Conservation (phyloP, 2,329 filamentous ascomycete species). For the Cladosporium sphaerospermum region DNA sequence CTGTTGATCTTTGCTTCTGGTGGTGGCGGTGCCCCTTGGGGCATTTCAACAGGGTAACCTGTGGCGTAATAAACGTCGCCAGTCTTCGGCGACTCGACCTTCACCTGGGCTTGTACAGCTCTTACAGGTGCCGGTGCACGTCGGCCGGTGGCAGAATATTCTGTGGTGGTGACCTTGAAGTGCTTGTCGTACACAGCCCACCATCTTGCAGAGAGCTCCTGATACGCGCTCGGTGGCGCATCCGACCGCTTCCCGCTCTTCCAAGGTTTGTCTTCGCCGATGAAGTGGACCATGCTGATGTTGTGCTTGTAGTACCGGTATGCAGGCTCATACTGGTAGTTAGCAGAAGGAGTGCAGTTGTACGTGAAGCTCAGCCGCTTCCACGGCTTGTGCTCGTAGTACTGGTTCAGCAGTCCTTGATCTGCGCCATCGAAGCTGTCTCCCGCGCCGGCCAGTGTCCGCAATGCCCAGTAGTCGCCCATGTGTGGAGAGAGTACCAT, state of each 20-base stretch:
- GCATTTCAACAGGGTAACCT: conserved; percentile 22
- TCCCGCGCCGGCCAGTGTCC: conserved; percentile 75
- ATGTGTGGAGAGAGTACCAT: conserved; percentile 85
- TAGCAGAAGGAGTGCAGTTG: conserved; percentile 92
- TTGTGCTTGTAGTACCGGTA: conserved; percentile 87
- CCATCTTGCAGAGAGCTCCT: conserved; percentile 81
- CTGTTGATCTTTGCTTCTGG: conserved; percentile 28
- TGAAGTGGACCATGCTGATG: conserved; percentile 91
- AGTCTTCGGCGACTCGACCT: not conserved
- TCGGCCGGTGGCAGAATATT: conserved; percentile 14
- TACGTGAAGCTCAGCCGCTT: conserved; percentile 90
- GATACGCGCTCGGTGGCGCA: conserved; percentile 59
- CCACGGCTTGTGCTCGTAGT: conserved; percentile 71
- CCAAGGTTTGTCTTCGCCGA: conserved; percentile 90
- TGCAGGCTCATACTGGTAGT: conserved; percentile 95
- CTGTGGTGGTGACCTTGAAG: conserved; percentile 47
- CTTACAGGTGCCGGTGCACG: conserved; percentile 6
- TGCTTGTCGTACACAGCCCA: conserved; percentile 92
- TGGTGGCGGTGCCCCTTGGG: conserved; percentile 19
- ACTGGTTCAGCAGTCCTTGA: conserved; percentile 90
- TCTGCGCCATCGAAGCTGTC: conserved; percentile 97
- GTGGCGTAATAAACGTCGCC: conserved; percentile 16
- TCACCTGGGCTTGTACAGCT: conserved; percentile 12
- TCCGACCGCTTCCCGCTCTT: conserved; percentile 33
- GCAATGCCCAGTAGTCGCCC: conserved; percentile 79